Evolutionary conservation across 176 grass and related monocot genomes (phyloP).

Genomic region (Guadua angustifolia): DNA sequence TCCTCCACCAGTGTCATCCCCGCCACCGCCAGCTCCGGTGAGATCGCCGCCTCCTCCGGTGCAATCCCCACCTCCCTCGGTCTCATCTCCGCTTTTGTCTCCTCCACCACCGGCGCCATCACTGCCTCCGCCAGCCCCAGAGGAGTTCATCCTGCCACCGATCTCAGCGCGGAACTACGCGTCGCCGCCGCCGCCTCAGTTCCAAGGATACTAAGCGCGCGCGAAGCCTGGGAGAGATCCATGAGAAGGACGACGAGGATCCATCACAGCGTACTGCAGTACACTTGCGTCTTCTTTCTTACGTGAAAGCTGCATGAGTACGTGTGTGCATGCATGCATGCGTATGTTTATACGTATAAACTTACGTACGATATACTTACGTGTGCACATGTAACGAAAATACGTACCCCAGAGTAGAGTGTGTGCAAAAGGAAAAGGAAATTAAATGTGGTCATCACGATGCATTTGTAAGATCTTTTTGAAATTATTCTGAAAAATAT

Average conservation of each 20-base stretch:
- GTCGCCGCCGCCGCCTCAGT: conserved; percentile 50
- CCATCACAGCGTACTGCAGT: not conserved
- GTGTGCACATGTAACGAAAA: conserved; percentile 1
- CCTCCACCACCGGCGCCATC: conserved; percentile 20
- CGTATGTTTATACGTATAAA: not conserved
- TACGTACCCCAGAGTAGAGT: not conserved
- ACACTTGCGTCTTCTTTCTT: conserved; percentile 1
- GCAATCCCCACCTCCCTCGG: conserved; percentile 4
- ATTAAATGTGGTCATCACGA: not conserved
- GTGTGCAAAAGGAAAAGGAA: not conserved
- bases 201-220: conserved; percentile 50
- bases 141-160: conserved; percentile 39
- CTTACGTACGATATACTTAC: not conserved
- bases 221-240: not conserved
- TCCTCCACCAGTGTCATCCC: not conserved
- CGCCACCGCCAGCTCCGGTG: conserved; percentile 13
- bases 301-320: conserved; percentile 33
- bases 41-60: conserved; percentile 18
- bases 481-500: not conserved
- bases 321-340: not conserved
- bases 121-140: not conserved
- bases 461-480: not conserved
- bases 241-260: not conserved
- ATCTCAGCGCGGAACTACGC: conserved; percentile 36
- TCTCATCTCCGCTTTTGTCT: not conserved